Evolutionary conservation across 805 yeast genomes (phyloP).

Genomic region (Metschnikowia gelsemii): DNA sequence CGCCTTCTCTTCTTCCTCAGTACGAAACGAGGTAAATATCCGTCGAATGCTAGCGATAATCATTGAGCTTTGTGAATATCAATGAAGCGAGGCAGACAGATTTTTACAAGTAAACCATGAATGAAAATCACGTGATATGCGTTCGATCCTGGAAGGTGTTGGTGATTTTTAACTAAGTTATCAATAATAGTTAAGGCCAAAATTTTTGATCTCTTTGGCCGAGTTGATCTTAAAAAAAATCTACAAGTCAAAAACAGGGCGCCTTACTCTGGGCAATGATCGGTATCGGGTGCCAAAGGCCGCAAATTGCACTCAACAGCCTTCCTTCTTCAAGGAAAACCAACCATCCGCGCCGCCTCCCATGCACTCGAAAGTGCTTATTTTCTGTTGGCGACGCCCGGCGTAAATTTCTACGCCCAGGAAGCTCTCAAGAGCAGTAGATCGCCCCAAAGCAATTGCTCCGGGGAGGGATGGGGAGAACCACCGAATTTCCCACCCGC

Average conservation of each 20-base stretch:
- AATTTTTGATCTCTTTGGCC: no score
- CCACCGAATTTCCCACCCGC: slow-evolving; percentile 69
- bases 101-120: no score
- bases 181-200: no score
- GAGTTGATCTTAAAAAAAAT: no score
- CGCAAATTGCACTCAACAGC: slow-evolving; percentile 64
- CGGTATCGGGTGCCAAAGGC: slow-evolving; percentile 62
- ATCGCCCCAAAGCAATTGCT: slow-evolving; percentile 10
- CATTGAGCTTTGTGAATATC: no score
- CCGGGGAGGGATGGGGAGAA: slow-evolving; percentile 41
- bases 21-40: slow-evolving; percentile 76
- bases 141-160: no score
- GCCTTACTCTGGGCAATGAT: slow-evolving; percentile 51
- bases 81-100: no score
- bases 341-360: slow-evolving; percentile 62
- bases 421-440: slow-evolving; percentile 54
- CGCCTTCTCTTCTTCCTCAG: slow-evolving; percentile 80
- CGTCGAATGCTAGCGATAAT: slow-evolving; percentile 73
- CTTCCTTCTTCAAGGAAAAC: slow-evolving; percentile 34
- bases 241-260: slow-evolving; percentile 22
- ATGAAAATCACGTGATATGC: no score
- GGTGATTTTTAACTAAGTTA: no score
- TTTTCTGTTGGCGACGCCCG: slow-evolving; percentile 60
- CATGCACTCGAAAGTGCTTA: slow-evolving; percentile 36
- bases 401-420: slow-evolving; percentile 52